phyloP scores from a whole-genome alignment of 331 rosid genomes.

The Pyrus hybrid region DNA sequence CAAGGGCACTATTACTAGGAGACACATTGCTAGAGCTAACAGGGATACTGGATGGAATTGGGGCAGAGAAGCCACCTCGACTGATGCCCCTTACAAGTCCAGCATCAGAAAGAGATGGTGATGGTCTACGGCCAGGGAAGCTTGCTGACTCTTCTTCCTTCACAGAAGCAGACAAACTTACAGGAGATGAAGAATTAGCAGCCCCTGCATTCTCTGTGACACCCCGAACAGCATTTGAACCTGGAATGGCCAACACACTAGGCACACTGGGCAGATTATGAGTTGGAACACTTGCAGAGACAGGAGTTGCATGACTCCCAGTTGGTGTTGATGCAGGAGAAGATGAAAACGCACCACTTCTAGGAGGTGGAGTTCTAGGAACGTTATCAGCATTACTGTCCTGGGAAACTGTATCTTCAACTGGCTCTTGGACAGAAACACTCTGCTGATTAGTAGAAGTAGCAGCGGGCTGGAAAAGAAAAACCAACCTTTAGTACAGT shows the following conservation, averaged over 20 bases:
- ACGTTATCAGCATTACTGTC: slow-evolving; percentile 63
- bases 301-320: slow-evolving; percentile 44
- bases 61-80: slow-evolving; percentile 61
- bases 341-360: slow-evolving; percentile 44
- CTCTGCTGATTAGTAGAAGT: slow-evolving; percentile 33
- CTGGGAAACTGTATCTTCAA: slow-evolving; percentile 73
- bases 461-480: slow-evolving; percentile 21
- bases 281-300: slow-evolving; percentile 41
- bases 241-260: slow-evolving; percentile 37
- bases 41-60: slow-evolving; percentile 48
- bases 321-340: slow-evolving; percentile 55
- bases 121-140: slow-evolving; percentile 70
- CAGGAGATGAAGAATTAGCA: slow-evolving; percentile 43
- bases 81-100: slow-evolving; percentile 55
- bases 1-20: slow-evolving; percentile 56
- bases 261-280: slow-evolving; percentile 48
- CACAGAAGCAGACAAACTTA: slow-evolving; percentile 43
- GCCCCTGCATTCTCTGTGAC: slow-evolving; percentile 42
- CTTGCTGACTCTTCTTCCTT: slow-evolving; percentile 73
- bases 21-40: slow-evolving; percentile 54
- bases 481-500: slow-evolving; percentile 7
- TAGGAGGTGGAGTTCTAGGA: slow-evolving; percentile 80
- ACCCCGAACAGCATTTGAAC: slow-evolving; percentile 46
- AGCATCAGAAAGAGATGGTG: slow-evolving; percentile 84
- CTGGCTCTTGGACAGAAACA: slow-evolving; percentile 63